These are phyloP conservation scores for Metschnikowia amazonensis DNA, from an alignment of 805 yeast species.

Conservation along the genomic window DNA sequence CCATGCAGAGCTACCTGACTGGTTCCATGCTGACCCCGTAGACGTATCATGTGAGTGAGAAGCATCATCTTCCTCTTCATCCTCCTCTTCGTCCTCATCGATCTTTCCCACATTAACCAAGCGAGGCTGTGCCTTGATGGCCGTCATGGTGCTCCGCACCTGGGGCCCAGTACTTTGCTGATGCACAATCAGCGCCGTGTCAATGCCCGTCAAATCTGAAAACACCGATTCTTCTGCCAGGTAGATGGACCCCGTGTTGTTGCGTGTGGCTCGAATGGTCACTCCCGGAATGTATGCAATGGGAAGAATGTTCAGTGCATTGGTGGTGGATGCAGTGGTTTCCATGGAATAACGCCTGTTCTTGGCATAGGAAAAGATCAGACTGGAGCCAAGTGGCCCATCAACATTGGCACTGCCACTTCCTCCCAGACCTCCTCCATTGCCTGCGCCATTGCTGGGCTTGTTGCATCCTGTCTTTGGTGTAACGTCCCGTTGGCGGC, in stretches of 20 bases:
- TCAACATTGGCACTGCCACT: too few species aligned
- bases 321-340: constrained; percentile 61
- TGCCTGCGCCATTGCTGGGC: background rate
- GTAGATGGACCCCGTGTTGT: constrained; percentile 43
- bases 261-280: constrained; percentile 52
- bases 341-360: constrained; percentile 43
- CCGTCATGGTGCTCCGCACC: constrained; percentile 56
- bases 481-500: constrained; percentile 2
- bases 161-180: constrained; percentile 33
- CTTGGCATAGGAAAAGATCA: constrained; percentile 10
- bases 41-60: background rate
- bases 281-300: constrained; percentile 95
- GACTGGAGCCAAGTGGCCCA: too few species aligned
- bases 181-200: constrained; percentile 41
- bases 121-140: constrained; percentile 71
- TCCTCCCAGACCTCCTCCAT: background rate
- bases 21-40: background rate
- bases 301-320: constrained; percentile 85
- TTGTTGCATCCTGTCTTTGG: background rate
- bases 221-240: constrained; percentile 41
- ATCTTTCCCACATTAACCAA: constrained; percentile 55
- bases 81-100: constrained; percentile 41
- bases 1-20: constrained; percentile 1
- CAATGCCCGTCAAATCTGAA: constrained; percentile 43
- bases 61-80: constrained; percentile 20